Conservation (phyloP, 2,329 filamentous ascomycete genomes). For the Phialophora expanda region DNA sequence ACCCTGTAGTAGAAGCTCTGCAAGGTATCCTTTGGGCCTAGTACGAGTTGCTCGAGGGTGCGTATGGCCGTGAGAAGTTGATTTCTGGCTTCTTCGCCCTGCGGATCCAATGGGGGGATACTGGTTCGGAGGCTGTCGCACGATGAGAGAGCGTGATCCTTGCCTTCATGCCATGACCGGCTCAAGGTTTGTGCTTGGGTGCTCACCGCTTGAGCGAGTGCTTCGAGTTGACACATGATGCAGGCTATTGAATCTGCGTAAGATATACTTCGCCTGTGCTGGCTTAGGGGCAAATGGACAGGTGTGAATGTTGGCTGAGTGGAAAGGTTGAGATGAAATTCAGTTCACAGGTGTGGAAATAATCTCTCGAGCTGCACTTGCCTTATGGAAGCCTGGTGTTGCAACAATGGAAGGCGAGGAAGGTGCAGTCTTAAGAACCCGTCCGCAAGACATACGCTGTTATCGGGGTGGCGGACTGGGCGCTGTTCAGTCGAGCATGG, state of each 20-base stretch:
- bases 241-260: background rate
- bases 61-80: conserved; percentile 20
- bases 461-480: background rate
- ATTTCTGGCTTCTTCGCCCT: conserved; percentile 26
- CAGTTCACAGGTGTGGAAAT: background rate
- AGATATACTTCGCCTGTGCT: background rate
- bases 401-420: background rate
- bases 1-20: conserved; percentile 26
- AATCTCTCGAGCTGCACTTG: background rate
- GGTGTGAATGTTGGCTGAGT: background rate
- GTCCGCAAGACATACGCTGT: background rate
- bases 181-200: conserved; percentile 20
- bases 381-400: background rate
- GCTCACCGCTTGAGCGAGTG: conserved; percentile 17
- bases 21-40: conserved; percentile 27
- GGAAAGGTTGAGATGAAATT: background rate
- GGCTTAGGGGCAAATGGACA: background rate
- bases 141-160: conserved; percentile 19
- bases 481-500: background rate
- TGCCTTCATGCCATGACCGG: conserved; percentile 25
- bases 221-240: conserved; percentile 24
- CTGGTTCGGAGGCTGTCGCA: conserved; percentile 15
- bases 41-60: conserved; percentile 23
- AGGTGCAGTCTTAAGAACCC: background rate
- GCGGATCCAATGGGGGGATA: conserved; percentile 15